A percentile compares a stretch with the other conserved stretches of the same genome.
These are phyloP conservation scores for Chlorella sp. DNA, from an alignment of 139 green algal genomes.

Conservation along the genomic window DNA sequence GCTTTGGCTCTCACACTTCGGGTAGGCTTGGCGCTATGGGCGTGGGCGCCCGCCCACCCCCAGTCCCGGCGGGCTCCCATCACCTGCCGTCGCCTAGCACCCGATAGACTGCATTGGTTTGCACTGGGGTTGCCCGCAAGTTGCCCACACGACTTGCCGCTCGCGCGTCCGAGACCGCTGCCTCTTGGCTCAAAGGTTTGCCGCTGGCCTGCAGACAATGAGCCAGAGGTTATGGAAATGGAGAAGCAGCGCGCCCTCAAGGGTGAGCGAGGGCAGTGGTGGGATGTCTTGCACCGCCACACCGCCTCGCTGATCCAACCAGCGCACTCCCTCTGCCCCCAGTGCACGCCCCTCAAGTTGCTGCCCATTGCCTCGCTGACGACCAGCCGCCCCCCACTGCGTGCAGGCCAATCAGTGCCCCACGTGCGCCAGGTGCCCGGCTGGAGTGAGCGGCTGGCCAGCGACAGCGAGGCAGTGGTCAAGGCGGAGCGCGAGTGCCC, in stretches of 20 bases:
- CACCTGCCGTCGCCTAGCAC: no score
- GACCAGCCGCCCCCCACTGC: neutral
- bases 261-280: neutral
- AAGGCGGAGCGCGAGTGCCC: conserved; percentile 28
- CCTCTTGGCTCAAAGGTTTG: no score
- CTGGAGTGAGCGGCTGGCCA: conserved; percentile 24
- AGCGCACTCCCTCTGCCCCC: neutral
- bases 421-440: conserved; percentile 17
- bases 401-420: neutral
- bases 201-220: no score
- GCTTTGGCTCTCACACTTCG: no score
- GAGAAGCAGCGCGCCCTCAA: conserved; percentile 22
- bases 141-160: no score
- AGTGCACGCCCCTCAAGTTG: neutral
- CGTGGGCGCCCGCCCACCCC: no score
- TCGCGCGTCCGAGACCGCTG: no score
- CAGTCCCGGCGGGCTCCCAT: no score
- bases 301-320: neutral
- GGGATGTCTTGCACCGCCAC: neutral
- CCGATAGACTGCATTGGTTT: no score
- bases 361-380: neutral
- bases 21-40: no score
- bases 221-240: conserved; percentile 36
- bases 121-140: no score
- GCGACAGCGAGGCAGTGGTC: conserved; percentile 19